Conservation (phyloP, 2,329 filamentous ascomycete species). For the Ascochyta lentis region DNA sequence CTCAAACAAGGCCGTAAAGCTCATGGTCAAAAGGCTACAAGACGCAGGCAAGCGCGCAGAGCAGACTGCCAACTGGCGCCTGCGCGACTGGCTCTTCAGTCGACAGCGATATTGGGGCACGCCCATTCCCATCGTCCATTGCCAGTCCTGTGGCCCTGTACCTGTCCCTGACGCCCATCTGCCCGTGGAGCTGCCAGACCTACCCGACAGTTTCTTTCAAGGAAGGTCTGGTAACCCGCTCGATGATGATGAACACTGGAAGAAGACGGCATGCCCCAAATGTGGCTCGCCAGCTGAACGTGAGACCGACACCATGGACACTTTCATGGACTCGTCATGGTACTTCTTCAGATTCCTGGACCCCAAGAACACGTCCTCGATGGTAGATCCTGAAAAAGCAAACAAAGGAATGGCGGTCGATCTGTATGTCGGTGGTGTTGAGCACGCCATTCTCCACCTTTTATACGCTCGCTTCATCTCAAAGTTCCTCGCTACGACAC, state of each 20-base stretch:
- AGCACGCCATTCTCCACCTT: slow-evolving; percentile 89
- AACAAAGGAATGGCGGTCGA: slow-evolving; percentile 74
- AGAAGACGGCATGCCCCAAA: slow-evolving; percentile 76
- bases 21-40: slow-evolving; percentile 62
- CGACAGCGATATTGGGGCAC: slow-evolving; percentile 93
- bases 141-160: slow-evolving; percentile 75
- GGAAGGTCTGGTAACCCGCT: slow-evolving; percentile 79
- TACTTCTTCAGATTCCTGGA: slow-evolving; percentile 86
- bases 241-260: slow-evolving; percentile 73
- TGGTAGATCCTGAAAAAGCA: slow-evolving; percentile 67
- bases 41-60: slow-evolving; percentile 63
- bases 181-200: slow-evolving; percentile 75
- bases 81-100: slow-evolving; percentile 89
- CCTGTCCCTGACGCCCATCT: slow-evolving; percentile 78
- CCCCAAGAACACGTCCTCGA: slow-evolving; percentile 66
- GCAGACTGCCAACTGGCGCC: slow-evolving; percentile 74
- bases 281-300: slow-evolving; percentile 74
- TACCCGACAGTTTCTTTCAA: slow-evolving; percentile 71
- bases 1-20: slow-evolving; percentile 67
- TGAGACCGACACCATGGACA: slow-evolving; percentile 96
- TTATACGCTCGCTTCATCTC: slow-evolving; percentile 90
- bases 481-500: slow-evolving; percentile 74
- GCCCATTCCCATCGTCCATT: slow-evolving; percentile 89
- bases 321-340: slow-evolving; percentile 95
- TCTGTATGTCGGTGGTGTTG: slow-evolving; percentile 86